Conservation (phyloP, 192 early-diverging fungal genomes). For the Piromyces sp. region DNA sequence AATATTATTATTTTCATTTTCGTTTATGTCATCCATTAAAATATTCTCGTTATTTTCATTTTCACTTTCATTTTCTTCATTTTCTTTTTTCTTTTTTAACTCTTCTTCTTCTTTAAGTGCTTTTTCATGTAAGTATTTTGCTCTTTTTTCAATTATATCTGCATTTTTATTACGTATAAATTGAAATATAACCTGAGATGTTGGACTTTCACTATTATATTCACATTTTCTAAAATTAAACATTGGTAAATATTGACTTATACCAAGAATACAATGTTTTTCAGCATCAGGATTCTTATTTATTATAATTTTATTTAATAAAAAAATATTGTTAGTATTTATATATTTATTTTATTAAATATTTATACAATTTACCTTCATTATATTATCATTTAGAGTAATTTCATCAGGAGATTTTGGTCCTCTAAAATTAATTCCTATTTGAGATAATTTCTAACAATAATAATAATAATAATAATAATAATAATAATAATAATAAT, state of each 20-base stretch:
- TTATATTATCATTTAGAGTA: background rate
- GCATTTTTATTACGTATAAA: background rate
- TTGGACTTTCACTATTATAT: background rate
- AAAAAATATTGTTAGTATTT: no score
- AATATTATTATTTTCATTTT: background rate
- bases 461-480: no score
- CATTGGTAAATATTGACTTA: background rate
- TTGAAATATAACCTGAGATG: background rate
- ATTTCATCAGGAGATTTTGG: background rate
- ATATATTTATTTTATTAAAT: no score
- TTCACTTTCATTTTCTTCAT: background rate
- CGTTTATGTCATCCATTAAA: background rate
- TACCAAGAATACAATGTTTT: background rate
- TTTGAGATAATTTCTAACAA: background rate
- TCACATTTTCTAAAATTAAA: background rate
- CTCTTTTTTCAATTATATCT: background rate
- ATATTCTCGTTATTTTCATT: background rate
- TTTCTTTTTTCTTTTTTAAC: background rate
- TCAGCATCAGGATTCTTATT: background rate
- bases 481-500: no score
- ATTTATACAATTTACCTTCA: background rate
- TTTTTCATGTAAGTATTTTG: background rate
- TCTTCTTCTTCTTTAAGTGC: background rate
- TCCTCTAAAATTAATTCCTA: background rate
- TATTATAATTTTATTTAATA: no score